Evolutionary conservation across 805 yeast genomes (phyloP).

Genomic region (Yarrowia sp.): DNA sequence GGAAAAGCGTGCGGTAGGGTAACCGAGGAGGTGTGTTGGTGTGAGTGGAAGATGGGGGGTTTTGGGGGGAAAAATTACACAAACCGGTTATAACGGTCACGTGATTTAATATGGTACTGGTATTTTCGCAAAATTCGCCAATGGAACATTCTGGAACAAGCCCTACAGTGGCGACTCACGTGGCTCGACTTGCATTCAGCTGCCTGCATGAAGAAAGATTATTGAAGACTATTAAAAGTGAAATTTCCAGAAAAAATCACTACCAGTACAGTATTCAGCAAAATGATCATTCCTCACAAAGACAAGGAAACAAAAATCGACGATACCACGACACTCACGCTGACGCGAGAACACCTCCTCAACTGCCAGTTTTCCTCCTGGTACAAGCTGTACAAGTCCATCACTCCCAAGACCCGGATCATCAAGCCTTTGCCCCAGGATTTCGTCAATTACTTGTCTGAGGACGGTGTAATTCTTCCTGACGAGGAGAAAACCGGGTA

Average conservation of each 20-base stretch:
- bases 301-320: slow-evolving; percentile 1
- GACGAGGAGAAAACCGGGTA: slow-evolving; percentile 47
- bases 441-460: slow-evolving; percentile 58
- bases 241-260: background rate
- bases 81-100: background rate
- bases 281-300: background rate
- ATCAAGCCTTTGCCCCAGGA: slow-evolving; percentile 56
- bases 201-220: slow-evolving; percentile 1
- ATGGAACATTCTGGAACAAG: slow-evolving; percentile 19
- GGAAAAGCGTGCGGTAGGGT: slow-evolving; percentile 27
- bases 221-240: background rate
- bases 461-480: slow-evolving; percentile 69
- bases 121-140: too few species aligned
- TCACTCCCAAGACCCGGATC: slow-evolving; percentile 52
- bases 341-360: slow-evolving; percentile 42
- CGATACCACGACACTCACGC: background rate
- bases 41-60: too few species aligned
- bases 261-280: too few species aligned
- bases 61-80: too few species aligned
- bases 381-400: slow-evolving; percentile 51
- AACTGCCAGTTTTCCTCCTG: slow-evolving; percentile 59
- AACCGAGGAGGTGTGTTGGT: background rate
- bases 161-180: background rate
- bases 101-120: background rate
- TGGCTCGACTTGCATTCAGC: background rate